phyloP scores from a whole-genome alignment of 2,329 filamentous ascomycete genomes.

The Fusarium sp. region DNA sequence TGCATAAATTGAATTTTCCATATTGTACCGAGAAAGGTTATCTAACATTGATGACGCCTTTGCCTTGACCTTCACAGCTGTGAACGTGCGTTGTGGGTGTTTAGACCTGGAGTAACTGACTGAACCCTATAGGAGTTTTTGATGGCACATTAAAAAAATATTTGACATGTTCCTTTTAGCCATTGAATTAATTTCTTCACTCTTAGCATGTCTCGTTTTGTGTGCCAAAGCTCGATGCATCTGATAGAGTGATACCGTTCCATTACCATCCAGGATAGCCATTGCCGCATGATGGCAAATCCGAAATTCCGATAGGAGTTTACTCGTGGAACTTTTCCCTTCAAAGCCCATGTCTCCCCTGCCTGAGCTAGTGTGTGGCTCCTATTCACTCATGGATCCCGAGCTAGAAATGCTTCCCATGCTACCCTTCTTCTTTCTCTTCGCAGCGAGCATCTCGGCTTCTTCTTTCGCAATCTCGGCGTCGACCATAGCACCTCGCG shows the following conservation, averaged over 20 bases:
- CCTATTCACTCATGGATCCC: constrained; percentile 1
- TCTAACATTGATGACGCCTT: too few relatives aligned
- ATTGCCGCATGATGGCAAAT: background rate
- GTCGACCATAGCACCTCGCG: constrained; percentile 19
- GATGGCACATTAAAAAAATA: too few relatives aligned
- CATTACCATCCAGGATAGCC: background rate
- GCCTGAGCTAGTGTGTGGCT: background rate
- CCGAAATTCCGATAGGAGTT: too few relatives aligned
- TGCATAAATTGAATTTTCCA: too few relatives aligned
- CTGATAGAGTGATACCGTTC: background rate
- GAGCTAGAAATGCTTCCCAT: constrained; percentile 1
- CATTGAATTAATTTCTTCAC: background rate
- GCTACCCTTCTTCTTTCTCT: constrained; percentile 13
- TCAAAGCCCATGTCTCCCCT: too few relatives aligned
- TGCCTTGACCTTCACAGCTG: background rate
- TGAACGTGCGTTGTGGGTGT: background rate
- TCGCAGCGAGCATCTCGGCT: constrained; percentile 10
- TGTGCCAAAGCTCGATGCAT: background rate
- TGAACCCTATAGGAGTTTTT: too few relatives aligned
- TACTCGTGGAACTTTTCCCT: too few relatives aligned
- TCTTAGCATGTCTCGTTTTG: background rate
- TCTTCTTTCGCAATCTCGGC: constrained; percentile 23
- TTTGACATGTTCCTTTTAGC: background rate
- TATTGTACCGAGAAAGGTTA: too few relatives aligned
- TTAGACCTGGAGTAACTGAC: too few relatives aligned